A percentile compares a stretch with the other conserved stretches of the same genome.
These are phyloP conservation scores for Isabelozyma gotoi DNA, from an alignment of 805 yeast genomes.

Conservation along the genomic window DNA sequence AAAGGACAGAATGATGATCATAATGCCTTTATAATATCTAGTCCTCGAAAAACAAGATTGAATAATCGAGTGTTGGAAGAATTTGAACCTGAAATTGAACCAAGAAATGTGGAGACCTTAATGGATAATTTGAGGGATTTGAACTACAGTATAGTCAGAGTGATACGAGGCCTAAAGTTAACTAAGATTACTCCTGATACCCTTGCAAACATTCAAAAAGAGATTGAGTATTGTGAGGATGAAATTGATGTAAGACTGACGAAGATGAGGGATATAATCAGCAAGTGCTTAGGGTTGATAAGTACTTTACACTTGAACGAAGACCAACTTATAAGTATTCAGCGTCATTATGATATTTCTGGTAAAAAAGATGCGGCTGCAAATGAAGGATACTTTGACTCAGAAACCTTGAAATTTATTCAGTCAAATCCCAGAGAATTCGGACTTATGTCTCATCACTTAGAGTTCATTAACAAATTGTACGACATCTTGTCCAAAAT, in stretches of 20 bases:
- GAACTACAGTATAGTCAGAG: conserved; percentile 36
- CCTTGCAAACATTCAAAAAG: conserved; percentile 18
- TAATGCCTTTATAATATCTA: conserved; percentile 24
- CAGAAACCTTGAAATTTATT: conserved; percentile 37
- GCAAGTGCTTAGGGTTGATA: conserved; percentile 24
- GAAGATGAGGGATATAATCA: conserved; percentile 21
- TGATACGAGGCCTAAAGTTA: conserved; percentile 32
- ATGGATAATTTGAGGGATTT: conserved; percentile 31
- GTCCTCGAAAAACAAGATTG: conserved; percentile 21
- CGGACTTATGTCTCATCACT: conserved; percentile 36
- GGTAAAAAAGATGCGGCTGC: conserved; percentile 10
- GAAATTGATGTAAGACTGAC: conserved; percentile 23
- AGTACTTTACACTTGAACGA: conserved; percentile 28
- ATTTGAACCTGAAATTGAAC: conserved; percentile 2
- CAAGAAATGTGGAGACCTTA: conserved; percentile 10
- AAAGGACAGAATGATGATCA: conserved; percentile 6
- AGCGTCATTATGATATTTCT: conserved; percentile 21
- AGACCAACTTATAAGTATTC: conserved; percentile 32
- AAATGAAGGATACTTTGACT: conserved; percentile 34
- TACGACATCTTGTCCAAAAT: conserved; percentile 28
- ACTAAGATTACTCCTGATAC: conserved; percentile 36
- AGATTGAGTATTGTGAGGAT: conserved; percentile 23
- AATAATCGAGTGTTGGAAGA: neutral
- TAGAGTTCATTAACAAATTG: conserved; percentile 30
- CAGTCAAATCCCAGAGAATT: conserved; percentile 36